These are phyloP conservation scores for Corylus heterophylla DNA, from an alignment of 306 rosid species.

Conservation along the genomic window DNA sequence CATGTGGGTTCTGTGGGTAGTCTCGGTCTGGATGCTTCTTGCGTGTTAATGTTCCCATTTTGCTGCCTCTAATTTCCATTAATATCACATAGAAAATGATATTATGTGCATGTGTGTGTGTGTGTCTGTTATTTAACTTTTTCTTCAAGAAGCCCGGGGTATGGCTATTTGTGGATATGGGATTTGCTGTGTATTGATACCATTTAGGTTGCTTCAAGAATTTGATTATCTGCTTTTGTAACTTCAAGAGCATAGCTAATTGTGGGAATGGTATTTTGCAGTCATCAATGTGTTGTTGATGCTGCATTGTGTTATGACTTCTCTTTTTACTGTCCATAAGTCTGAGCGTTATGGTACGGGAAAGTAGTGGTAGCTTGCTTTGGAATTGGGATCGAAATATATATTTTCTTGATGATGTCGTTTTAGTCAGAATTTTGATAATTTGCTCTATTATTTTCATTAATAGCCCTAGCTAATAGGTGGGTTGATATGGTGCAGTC, in stretches of 20 bases:
- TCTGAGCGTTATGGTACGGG: neutral
- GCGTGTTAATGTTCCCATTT: neutral
- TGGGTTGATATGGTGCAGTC: conserved; percentile 67
- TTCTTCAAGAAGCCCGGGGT: neutral
- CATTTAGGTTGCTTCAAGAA: neutral
- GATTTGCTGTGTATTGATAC: neutral
- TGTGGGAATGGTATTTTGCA: neutral
- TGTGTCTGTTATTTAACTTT: neutral
- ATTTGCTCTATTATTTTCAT: conserved; percentile 1
- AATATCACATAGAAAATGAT: neutral
- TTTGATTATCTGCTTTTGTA: neutral
- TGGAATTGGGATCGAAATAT: neutral
- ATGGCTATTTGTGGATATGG: neutral
- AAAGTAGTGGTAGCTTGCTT: neutral
- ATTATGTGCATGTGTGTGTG: neutral
- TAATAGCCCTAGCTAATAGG: conserved; percentile 20
- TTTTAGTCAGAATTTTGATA: neutral
- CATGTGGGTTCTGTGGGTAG: neutral
- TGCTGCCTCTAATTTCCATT: neutral
- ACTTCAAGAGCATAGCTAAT: neutral
- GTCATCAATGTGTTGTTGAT: neutral
- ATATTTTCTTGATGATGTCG: neutral
- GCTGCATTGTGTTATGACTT: conserved; percentile 3
- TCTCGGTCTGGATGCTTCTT: neutral
- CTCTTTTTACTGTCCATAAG: neutral